Evolutionary conservation across 2,329 filamentous ascomycete genomes (phyloP).

Genomic region (Pseudopyrenochaeta lycopersici): DNA sequence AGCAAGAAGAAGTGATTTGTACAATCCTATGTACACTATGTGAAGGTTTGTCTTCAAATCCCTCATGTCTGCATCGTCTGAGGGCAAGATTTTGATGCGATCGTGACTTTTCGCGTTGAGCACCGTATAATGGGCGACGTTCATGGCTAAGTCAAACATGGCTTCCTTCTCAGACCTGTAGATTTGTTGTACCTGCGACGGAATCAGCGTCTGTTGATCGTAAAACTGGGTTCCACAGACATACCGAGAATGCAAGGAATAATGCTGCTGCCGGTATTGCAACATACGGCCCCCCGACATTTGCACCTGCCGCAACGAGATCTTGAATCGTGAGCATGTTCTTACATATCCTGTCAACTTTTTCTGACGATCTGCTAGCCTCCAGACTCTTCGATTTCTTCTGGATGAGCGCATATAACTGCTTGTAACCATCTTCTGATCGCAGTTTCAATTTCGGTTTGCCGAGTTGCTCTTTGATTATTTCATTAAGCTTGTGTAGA

Average conservation of each 20-base stretch:
- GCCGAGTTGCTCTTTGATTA: constrained; percentile 20
- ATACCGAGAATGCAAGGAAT: constrained; percentile 26
- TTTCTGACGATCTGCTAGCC: constrained; percentile 10
- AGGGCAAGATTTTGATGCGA: constrained; percentile 6
- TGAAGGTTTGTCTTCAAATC: constrained; percentile 18
- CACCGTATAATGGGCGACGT: constrained; percentile 18
- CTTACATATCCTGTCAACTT: constrained; percentile 15
- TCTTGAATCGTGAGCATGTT: constrained; percentile 24
- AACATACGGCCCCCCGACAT: constrained; percentile 25
- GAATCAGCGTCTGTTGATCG: neutral
- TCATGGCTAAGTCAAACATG: constrained; percentile 22
- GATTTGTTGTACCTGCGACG: constrained; percentile 18
- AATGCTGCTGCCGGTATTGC: constrained; percentile 24
- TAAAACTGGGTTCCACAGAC: neutral
- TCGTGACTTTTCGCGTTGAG: constrained; percentile 18
- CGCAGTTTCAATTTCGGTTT: constrained; percentile 20
- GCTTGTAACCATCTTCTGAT: constrained; percentile 21
- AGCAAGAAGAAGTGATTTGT: constrained; percentile 20
- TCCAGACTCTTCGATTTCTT: constrained; percentile 11
- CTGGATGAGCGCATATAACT: constrained; percentile 16
- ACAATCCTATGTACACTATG: constrained; percentile 18
- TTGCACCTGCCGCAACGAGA: constrained; percentile 19
- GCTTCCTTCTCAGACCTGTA: constrained; percentile 17
- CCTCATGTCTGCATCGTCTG: constrained; percentile 21
- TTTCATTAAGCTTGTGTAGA: constrained; percentile 19